phyloP scores from a whole-genome alignment of 768 basidiomycete species.

The Guyanaporus albipodus region DNA sequence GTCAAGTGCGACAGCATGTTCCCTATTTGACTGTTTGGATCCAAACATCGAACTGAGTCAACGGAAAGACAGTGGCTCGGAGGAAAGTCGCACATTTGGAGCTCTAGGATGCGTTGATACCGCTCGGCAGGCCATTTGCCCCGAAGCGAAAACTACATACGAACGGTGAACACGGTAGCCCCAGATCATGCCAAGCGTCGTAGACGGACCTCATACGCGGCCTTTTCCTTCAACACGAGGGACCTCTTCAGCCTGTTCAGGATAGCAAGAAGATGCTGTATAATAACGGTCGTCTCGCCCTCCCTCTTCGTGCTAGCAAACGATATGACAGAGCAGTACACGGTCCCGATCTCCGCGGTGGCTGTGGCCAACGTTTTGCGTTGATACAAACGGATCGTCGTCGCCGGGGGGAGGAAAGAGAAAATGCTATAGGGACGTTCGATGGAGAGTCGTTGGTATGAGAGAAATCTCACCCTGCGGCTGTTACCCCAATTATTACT shows the following conservation, averaged over 20 bases:
- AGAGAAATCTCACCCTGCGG: conserved; percentile 58
- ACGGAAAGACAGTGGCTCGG: neutral
- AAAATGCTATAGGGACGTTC: no score
- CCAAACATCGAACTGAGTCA: neutral
- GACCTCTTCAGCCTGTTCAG: conserved; percentile 69
- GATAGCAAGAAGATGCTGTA: conserved; percentile 67
- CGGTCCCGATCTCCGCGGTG: conserved; percentile 58
- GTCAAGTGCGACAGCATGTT: conserved; percentile 69
- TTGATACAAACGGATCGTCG: conserved; percentile 70
- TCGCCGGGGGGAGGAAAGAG: conserved; percentile 70
- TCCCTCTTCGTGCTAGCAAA: conserved; percentile 56
- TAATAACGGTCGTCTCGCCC: conserved; percentile 49
- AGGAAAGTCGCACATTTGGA: conserved; percentile 55
- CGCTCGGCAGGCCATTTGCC: conserved; percentile 80
- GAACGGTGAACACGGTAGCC: neutral
- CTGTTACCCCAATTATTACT: conserved; percentile 66
- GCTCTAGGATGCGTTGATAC: conserved; percentile 63
- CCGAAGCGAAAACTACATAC: conserved; percentile 67
- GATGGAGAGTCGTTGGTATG: neutral
- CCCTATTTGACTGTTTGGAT: conserved; percentile 52
- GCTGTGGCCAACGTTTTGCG: conserved; percentile 67
- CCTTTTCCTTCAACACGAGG: conserved; percentile 50
- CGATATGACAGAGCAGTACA: conserved; percentile 75
- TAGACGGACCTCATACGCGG: conserved; percentile 57
- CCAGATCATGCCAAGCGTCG: neutral